Percentiles rank a stretch among this genome's conserved stretches.
Evolutionary conservation across 2,329 filamentous ascomycete genomes (phyloP).

Genomic region (Cladosporium sp.): DNA sequence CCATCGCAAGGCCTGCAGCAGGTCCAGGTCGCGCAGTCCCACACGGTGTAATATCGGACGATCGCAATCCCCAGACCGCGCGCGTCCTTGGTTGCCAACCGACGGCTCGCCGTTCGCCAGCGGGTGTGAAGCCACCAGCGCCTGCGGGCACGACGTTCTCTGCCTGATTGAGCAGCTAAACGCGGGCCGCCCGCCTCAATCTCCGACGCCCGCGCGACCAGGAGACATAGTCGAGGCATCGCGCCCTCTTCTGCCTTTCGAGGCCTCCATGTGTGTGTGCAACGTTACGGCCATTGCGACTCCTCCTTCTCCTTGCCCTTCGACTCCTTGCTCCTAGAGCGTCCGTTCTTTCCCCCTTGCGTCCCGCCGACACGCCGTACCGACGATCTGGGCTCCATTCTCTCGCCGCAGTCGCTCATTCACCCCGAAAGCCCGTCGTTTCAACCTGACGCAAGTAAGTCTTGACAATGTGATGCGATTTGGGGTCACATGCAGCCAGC

Average conservation of each 20-base stretch:
- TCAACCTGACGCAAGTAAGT: constrained; percentile 11
- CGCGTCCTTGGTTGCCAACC: background rate
- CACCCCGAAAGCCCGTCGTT: background rate
- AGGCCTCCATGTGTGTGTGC: constrained; percentile 1
- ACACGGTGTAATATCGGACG: constrained; percentile 10
- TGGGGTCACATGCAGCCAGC: background rate
- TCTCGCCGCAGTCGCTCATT: constrained; percentile 5
- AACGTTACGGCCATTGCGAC: constrained; percentile 7
- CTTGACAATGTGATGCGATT: background rate
- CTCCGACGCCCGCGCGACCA: constrained; percentile 3
- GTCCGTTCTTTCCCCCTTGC: constrained; percentile 12
- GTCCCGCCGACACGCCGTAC: constrained; percentile 4
- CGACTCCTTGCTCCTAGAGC: constrained; percentile 11
- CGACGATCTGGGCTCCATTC: constrained; percentile 9
- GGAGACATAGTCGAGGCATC: constrained; percentile 10
- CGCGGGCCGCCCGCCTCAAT: background rate
- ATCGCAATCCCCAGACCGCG: constrained; percentile 11
- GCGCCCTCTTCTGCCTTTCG: background rate
- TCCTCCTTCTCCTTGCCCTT: constrained; percentile 9
- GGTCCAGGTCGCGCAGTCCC: background rate
- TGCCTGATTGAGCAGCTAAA: background rate
- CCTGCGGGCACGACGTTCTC: background rate
- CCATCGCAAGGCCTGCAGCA: background rate
- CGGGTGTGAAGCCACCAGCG: constrained; percentile 9
- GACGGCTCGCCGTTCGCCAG: background rate